These are phyloP conservation scores for Oryza rufipogon DNA, from an alignment of 176 grass and related monocot species.

Conservation along the genomic window DNA sequence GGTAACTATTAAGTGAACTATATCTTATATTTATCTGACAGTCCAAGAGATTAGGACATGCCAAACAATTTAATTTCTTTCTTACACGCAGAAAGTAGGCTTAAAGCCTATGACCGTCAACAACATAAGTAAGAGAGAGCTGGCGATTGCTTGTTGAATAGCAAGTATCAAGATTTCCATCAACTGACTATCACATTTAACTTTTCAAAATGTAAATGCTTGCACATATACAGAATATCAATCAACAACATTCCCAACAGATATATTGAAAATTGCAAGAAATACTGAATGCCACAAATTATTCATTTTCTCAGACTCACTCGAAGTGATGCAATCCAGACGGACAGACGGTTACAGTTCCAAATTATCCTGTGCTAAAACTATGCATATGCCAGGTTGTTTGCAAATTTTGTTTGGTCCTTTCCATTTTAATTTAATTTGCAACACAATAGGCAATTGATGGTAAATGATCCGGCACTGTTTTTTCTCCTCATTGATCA, in stretches of 20 bases:
- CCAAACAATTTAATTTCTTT: not conserved
- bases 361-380: slow-evolving; percentile 4
- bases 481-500: not conserved
- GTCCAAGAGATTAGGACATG: not conserved
- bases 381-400: not conserved
- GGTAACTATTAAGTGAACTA: not conserved
- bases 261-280: slow-evolving; percentile 19
- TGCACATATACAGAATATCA: not conserved
- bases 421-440: not conserved
- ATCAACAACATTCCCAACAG: not conserved
- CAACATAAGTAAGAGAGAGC: not conserved
- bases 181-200: not conserved
- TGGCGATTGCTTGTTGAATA: not conserved
- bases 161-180: not conserved
- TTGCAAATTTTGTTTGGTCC: not conserved
- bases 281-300: not conserved
- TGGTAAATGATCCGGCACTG: not conserved
- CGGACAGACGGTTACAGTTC: not conserved
- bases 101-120: slow-evolving; percentile 3
- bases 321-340: slow-evolving; percentile 3
- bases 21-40: not conserved
- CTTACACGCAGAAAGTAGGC: not conserved
- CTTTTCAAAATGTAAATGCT: not conserved
- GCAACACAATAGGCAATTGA: not conserved
- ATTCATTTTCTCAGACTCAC: not conserved